A percentile compares a stretch with the other conserved stretches of the same genome.
Evolutionary conservation across 305 asterid species (phyloP).

Genomic region (Striga hermonthica): DNA sequence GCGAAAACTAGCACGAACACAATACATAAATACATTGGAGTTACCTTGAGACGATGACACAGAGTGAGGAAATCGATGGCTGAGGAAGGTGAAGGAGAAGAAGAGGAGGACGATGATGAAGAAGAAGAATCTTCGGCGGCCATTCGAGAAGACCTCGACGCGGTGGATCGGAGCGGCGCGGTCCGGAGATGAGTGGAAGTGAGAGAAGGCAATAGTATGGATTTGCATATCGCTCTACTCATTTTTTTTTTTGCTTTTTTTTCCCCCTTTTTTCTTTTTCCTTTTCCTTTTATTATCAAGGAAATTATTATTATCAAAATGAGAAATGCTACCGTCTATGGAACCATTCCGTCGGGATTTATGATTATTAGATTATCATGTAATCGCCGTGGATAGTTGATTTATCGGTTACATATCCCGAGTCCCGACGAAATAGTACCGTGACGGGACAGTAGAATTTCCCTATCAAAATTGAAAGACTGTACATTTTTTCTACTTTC

Average conservation of each 20-base stretch:
- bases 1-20: background rate
- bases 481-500: too few species aligned
- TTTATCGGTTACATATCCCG: too few species aligned
- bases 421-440: too few species aligned
- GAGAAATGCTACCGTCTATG: too few species aligned
- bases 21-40: background rate
- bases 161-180: conserved; percentile 35
- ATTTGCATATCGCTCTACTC: conserved; percentile 48
- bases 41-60: conserved; percentile 86
- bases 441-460: too few species aligned
- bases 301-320: too few species aligned
- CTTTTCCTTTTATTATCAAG: too few species aligned
- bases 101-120: conserved; percentile 31
- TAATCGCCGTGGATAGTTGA: too few species aligned
- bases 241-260: conserved; percentile 31
- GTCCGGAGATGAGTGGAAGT: conserved; percentile 43
- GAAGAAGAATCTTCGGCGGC: conserved; percentile 47
- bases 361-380: too few species aligned
- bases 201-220: conserved; percentile 34
- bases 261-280: background rate
- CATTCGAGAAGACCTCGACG: conserved; percentile 47
- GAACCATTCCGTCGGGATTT: too few species aligned
- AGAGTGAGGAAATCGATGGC: conserved; percentile 91
- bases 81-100: conserved; percentile 61
- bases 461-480: too few species aligned